Evolutionary conservation across 148 eudicot genomes (phyloP).

Genomic region (Rhododendron simsii): DNA sequence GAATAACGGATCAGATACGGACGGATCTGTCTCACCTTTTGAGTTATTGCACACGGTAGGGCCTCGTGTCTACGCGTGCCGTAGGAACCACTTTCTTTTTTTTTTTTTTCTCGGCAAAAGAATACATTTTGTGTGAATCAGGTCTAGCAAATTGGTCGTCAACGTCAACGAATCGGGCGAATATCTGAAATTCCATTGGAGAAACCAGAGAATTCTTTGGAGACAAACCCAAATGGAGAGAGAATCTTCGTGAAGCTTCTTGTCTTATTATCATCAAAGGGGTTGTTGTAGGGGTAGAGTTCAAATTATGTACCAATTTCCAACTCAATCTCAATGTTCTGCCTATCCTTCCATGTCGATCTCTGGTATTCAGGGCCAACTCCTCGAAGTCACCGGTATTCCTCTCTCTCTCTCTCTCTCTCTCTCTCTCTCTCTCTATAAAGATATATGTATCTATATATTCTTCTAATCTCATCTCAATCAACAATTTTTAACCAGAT

Average conservation of each 20-base stretch:
- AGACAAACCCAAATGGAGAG: neutral
- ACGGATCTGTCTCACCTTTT: too few species aligned
- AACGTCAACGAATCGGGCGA: neutral
- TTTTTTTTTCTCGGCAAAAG: too few species aligned
- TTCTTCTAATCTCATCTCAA: neutral
- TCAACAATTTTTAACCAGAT: neutral
- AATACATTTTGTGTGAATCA: neutral
- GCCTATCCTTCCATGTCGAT: neutral
- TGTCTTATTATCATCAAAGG: neutral
- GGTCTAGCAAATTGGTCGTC: neutral
- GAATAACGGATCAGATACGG: too few species aligned
- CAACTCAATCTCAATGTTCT: neutral
- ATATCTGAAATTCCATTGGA: neutral
- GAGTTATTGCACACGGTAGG: too few species aligned
- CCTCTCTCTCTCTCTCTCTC: neutral
- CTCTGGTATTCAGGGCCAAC: conserved; percentile 8
- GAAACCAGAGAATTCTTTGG: neutral
- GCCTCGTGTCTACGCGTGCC: too few species aligned
- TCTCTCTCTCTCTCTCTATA: neutral
- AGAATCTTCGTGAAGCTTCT: neutral
- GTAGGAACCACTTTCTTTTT: too few species aligned
- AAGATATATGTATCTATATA: too few species aligned
- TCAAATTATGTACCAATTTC: neutral
- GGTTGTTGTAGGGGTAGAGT: neutral
- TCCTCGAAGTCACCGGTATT: conserved; percentile 3